Base-by-base conservation (phyloP, 306 rosid species). In the Pyrus betulifolia region DNA sequence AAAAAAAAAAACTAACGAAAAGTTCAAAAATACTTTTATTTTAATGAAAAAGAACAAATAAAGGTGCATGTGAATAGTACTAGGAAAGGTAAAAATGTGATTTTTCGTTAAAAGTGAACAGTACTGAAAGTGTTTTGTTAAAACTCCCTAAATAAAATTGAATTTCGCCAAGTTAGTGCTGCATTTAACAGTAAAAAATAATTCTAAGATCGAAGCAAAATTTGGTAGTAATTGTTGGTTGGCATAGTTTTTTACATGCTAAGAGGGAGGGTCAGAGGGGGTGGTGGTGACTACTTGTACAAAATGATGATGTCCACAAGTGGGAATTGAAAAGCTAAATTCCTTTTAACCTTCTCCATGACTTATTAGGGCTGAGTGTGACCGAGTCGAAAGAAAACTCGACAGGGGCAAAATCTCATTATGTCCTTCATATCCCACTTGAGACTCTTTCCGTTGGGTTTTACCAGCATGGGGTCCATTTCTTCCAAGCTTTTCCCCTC, bases 221-320 rank as follows among this genome's bases (percentile, higher is more conserved):
- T 30, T 25, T 25, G 79, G 54, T 25, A 78, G 23, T 64, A 61
- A 75, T 78, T 38, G 68, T 65, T 58, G 51, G 73, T 54, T 63
- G 58, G 73, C 55, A 70, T 45, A 69, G 70, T 60, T 59, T 60
- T n/a, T 14, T 49, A 72, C 77, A 83, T 83, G 74, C 78, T 73
- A 66, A 73, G 81, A 85, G 78, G 78, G 67, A 51, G 76, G 74
- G 74, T 76, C 80, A 83, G 80, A 78, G 72, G 3, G 70, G 68
- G 27, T 66, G 71, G 54, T n/a, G 54, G 86, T 58, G 92, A 82
- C 70, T 88, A 83, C n/a, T 77, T 80, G 82, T 84, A 79, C 85
- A 77, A 84, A 84, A 90, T 92, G 88, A 92, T 90, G 86, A 70
- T 92, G 89, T 82, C 86, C 78, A 69, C 69, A 83, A 87, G 85